phyloP scores from a whole-genome alignment of 2,329 filamentous ascomycete genomes.

The Ascochyta clinopodiicola region DNA sequence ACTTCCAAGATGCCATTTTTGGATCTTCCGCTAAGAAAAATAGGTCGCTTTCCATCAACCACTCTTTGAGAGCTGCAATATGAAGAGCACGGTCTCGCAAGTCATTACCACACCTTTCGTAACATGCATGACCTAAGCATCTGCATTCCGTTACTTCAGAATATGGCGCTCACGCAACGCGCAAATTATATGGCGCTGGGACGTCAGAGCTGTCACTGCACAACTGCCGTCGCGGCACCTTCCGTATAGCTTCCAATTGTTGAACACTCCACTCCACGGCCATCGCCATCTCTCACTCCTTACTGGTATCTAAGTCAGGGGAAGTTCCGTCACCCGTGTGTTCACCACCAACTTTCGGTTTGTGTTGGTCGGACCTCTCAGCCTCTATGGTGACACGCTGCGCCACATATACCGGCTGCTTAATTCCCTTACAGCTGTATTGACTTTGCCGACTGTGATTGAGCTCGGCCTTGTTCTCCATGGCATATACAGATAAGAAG shows the following conservation, averaged over 20 bases:
- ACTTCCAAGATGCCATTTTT: not conserved
- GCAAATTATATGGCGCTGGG: conserved; percentile 12
- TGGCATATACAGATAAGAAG: not conserved
- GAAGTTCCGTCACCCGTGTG: not conserved
- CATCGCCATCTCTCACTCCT: conserved; percentile 1
- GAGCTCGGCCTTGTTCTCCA: conserved; percentile 1
- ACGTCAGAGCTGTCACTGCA: conserved; percentile 25
- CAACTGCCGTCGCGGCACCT: conserved; percentile 12
- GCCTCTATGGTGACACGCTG: not conserved
- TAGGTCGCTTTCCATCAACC: not conserved
- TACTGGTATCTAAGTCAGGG: conserved; percentile 6
- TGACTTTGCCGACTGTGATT: not conserved
- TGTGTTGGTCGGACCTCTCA: not conserved
- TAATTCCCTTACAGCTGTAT: not conserved
- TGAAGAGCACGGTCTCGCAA: not conserved
- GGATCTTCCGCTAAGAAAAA: not conserved
- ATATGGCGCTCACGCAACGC: conserved; percentile 3
- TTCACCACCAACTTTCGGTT: not conserved
- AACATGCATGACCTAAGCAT: conserved; percentile 5
- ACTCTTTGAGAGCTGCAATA: not conserved
- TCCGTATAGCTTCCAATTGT: conserved; percentile 11
- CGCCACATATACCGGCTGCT: not conserved
- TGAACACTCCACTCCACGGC: not conserved
- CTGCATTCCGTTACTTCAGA: not conserved
- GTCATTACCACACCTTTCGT: not conserved